Evolutionary conservation across 257 asterid species (phyloP).

Genomic region (Solanum pennellii): DNA sequence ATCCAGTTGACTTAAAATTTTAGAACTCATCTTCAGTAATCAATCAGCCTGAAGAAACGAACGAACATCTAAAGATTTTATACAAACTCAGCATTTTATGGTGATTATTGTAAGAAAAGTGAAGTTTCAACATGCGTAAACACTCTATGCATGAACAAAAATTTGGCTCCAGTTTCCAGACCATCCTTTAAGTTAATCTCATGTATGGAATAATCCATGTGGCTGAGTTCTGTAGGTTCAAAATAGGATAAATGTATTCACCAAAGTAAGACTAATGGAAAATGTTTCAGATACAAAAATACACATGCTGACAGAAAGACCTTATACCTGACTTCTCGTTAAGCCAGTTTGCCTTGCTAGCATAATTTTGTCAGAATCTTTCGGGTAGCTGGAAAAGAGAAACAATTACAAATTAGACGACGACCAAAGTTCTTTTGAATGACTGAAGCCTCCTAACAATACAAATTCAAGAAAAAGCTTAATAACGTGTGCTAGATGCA

Average conservation of each 20-base stretch:
- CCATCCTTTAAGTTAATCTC: not conserved
- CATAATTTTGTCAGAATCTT: constrained; percentile 85
- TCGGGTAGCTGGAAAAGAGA: constrained; percentile 53
- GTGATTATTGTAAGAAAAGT: not conserved
- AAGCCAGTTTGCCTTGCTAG: constrained; percentile 88
- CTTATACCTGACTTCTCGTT: constrained; percentile 75
- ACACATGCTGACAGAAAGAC: not conserved
- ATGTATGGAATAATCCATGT: not conserved
- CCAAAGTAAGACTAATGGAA: not conserved
- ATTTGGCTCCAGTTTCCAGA: not conserved
- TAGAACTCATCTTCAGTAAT: not conserved
- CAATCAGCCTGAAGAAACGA: not conserved
- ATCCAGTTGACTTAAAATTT: not conserved
- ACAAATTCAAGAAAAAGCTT: not conserved
- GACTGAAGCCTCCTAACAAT: not conserved
- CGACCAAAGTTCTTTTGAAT: not conserved
- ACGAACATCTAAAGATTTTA: not conserved
- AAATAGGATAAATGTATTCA: not conserved
- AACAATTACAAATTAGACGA: not conserved
- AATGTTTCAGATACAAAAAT: not conserved
- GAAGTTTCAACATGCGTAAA: not conserved
- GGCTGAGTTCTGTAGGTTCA: not conserved
- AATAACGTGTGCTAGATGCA: not conserved
- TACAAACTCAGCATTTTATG: not conserved
- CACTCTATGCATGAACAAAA: not conserved